Evolutionary conservation across 1,139 yeast species (phyloP).

Genomic region (Suhomyces maxii): DNA sequence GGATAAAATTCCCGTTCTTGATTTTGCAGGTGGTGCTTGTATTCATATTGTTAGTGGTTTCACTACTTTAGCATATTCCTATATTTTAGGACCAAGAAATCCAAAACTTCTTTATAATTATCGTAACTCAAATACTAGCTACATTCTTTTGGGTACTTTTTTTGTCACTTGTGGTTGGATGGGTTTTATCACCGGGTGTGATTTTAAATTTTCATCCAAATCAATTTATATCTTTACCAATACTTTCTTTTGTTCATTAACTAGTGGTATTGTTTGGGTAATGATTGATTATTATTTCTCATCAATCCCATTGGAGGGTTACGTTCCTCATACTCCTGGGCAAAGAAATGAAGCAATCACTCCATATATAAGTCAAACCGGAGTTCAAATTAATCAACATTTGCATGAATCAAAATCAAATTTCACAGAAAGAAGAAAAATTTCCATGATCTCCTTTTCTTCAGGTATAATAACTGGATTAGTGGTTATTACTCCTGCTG

Average conservation of each 20-base stretch:
- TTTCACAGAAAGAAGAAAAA: slow-evolving; percentile 25
- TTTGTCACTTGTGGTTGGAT: slow-evolving; percentile 44
- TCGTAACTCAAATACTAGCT: slow-evolving; percentile 38
- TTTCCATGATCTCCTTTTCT: slow-evolving; percentile 43
- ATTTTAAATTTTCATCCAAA: slow-evolving; percentile 36
- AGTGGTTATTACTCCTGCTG: slow-evolving; percentile 48
- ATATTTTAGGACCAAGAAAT: slow-evolving; percentile 55
- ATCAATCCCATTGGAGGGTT: slow-evolving; percentile 37
- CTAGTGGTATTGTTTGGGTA: slow-evolving; percentile 41
- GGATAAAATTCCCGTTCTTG: slow-evolving; percentile 49
- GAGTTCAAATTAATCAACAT: slow-evolving; percentile 21
- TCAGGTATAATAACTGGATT: slow-evolving; percentile 47
- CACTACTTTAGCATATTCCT: slow-evolving; percentile 60
- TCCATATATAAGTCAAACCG: slow-evolving; percentile 19
- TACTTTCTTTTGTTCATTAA: slow-evolving; percentile 36
- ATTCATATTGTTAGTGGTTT: slow-evolving; percentile 64
- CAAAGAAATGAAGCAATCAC: neutral
- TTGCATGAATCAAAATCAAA: slow-evolving; percentile 23
- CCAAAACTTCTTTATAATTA: slow-evolving; percentile 40
- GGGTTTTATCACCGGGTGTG: slow-evolving; percentile 49
- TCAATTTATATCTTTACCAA: slow-evolving; percentile 38
- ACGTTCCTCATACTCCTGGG: neutral
- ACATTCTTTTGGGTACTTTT: slow-evolving; percentile 55
- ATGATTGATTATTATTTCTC: slow-evolving; percentile 43
- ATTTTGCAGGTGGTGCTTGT: slow-evolving; percentile 67